Conservation (phyloP, 1,139 yeast genomes). For the Geotrichum cucujoidarum region DNA sequence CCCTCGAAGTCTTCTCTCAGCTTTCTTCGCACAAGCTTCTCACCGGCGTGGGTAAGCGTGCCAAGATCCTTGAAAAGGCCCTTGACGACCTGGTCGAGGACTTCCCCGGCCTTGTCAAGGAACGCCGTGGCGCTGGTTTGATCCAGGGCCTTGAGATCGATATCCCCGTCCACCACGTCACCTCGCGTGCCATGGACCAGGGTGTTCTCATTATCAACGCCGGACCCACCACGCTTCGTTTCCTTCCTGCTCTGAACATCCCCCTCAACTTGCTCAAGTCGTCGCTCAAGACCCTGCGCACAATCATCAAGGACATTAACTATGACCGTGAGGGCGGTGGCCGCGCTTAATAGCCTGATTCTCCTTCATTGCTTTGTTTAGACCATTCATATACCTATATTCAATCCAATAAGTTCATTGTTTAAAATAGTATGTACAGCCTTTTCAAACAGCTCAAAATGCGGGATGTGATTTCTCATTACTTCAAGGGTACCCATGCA, state of each 20-base stretch:
- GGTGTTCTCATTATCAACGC: conserved; percentile 86
- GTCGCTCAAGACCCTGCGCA: conserved; percentile 46
- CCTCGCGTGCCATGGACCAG: conserved; percentile 63
- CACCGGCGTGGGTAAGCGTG: conserved; percentile 52
- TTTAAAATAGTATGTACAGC: too few relatives aligned
- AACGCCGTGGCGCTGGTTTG: conserved; percentile 76
- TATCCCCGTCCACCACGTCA: conserved; percentile 60
- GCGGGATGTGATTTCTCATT: too few relatives aligned
- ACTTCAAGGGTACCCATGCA: too few relatives aligned
- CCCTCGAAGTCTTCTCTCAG: conserved; percentile 64
- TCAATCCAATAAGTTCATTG: too few relatives aligned
- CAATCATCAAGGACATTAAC: conserved; percentile 13
- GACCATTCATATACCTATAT: too few relatives aligned
- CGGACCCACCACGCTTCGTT: conserved; percentile 81
- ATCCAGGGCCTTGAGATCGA: conserved; percentile 76
- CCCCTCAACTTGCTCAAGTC: conserved; percentile 60
- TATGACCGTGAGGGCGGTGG: conserved; percentile 11
- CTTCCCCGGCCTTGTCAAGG: conserved; percentile 56
- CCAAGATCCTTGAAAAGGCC: conserved; percentile 49
- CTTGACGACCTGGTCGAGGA: conserved; percentile 50
- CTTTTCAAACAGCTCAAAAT: too few relatives aligned
- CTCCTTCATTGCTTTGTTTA: too few relatives aligned
- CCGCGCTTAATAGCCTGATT: too few relatives aligned
- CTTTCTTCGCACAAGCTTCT: conserved; percentile 60
- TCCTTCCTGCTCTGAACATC: conserved; percentile 89